Evolutionary conservation across 352 stramenopile genomes (phyloP).

Genomic region (Blastocystis sp.): DNA sequence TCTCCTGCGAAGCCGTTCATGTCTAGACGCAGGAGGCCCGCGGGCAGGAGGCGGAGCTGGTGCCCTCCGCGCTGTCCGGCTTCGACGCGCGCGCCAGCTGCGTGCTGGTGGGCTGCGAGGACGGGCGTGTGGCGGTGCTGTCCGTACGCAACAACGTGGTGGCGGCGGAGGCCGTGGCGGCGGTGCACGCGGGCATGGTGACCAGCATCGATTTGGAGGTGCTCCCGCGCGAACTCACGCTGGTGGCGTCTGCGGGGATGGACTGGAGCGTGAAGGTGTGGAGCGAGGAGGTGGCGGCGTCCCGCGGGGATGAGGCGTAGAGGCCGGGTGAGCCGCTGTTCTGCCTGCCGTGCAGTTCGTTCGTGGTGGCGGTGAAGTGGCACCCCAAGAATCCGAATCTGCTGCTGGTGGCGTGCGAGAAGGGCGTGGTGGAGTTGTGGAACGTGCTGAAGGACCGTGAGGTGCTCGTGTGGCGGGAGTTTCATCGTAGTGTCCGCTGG

Average conservation of each 20-base stretch:
- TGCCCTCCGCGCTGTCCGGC: constrained; percentile 9
- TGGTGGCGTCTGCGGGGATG: constrained; percentile 17
- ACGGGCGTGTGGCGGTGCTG: constrained; percentile 16
- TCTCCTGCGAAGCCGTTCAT: background rate
- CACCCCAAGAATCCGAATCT: constrained; percentile 16
- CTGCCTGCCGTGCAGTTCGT: background rate
- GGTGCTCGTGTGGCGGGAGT: background rate
- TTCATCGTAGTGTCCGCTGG: constrained; percentile 18
- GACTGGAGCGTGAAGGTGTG: constrained; percentile 40
- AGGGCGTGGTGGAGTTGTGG: constrained; percentile 30
- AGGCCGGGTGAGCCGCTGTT: background rate
- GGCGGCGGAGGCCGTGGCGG: background rate
- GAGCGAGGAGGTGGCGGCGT: background rate
- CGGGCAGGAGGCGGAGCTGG: background rate
- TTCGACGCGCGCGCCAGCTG: background rate
- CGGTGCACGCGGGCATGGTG: background rate
- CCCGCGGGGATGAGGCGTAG: background rate
- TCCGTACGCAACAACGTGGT: constrained; percentile 11
- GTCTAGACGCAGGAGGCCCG: background rate
- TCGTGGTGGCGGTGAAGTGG: constrained; percentile 18
- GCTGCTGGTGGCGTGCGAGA: background rate
- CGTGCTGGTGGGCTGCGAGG: constrained; percentile 39
- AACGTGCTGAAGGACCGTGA: constrained; percentile 28
- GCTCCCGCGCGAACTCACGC: background rate
- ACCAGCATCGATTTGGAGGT: background rate